Conservation (phyloP, 768 basidiomycete genomes). For the Termitomyces sp. region DNA sequence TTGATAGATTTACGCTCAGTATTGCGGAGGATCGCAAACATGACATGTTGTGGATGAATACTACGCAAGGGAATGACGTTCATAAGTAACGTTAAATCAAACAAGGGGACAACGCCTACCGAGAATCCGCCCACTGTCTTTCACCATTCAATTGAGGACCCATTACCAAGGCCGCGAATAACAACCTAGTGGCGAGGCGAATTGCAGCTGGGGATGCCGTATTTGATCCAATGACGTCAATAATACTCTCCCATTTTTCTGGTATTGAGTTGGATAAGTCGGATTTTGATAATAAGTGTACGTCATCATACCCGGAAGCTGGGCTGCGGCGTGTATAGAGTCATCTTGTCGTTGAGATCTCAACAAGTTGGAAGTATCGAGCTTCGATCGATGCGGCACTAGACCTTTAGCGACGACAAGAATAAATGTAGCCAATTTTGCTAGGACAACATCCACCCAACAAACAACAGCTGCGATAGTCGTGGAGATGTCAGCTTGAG, state of each 20-base stretch:
- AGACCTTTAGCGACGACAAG: conserved; percentile 14
- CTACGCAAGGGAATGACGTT: not conserved
- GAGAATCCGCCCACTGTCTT: conserved; percentile 16
- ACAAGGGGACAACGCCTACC: conserved; percentile 5
- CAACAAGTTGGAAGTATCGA: conserved; percentile 20
- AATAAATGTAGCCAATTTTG: conserved; percentile 39
- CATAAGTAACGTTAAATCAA: not conserved
- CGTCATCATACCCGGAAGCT: conserved; percentile 53
- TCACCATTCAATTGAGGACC: conserved; percentile 29
- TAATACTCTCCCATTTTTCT: conserved; percentile 53
- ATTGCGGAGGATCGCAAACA: conserved; percentile 16
- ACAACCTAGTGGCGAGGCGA: conserved; percentile 50
- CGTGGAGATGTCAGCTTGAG: conserved; percentile 19
- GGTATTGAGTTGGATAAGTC: conserved; percentile 1
- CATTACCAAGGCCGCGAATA: conserved; percentile 53
- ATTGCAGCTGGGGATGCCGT: conserved; percentile 53
- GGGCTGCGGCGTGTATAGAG: conserved; percentile 51
- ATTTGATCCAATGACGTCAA: conserved; percentile 38
- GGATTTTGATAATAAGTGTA: not conserved
- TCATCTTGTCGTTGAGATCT: conserved; percentile 42
- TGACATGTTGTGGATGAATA: conserved; percentile 12
- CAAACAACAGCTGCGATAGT: conserved; percentile 36
- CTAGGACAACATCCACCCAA: conserved; percentile 61
- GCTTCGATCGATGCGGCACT: conserved; percentile 21
- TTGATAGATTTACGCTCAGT: conserved; percentile 6